phyloP scores from a whole-genome alignment of 768 basidiomycete species.

The Lactifluus pinguis region DNA sequence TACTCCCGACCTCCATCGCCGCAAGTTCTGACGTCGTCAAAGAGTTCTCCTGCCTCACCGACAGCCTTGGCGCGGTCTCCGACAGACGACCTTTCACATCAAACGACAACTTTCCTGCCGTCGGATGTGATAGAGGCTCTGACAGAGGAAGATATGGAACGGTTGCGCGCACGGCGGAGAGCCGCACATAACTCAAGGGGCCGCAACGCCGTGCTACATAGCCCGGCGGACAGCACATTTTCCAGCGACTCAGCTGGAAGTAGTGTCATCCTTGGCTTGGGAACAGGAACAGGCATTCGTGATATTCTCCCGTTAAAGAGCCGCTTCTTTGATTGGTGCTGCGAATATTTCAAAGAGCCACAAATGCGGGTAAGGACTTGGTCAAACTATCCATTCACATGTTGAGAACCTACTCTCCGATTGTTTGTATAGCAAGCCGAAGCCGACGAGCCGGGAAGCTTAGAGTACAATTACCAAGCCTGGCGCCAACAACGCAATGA shows the following conservation, averaged over 20 bases:
- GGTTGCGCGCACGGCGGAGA: conserved; percentile 62
- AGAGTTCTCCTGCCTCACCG: conserved; percentile 22
- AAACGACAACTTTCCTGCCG: conserved; percentile 48
- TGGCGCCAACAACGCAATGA: conserved; percentile 94
- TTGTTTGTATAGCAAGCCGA: conserved; percentile 65
- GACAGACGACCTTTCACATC: conserved; percentile 25
- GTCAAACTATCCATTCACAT: neutral
- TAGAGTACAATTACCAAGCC: conserved; percentile 89
- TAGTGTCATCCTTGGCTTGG: conserved; percentile 65
- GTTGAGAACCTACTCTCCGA: conserved; percentile 13
- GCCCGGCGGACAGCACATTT: conserved; percentile 69
- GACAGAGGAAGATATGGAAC: conserved; percentile 92
- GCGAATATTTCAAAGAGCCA: conserved; percentile 95
- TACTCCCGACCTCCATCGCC: conserved; percentile 52
- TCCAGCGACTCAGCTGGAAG: conserved; percentile 63
- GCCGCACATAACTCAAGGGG: conserved; percentile 33
- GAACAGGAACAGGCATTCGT: conserved; percentile 71
- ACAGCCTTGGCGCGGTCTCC: conserved; percentile 22
- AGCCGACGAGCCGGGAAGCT: conserved; percentile 90
- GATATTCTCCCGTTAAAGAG: conserved; percentile 88
- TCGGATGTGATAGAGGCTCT: conserved; percentile 81
- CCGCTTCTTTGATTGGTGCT: conserved; percentile 90
- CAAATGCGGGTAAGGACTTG: conserved; percentile 81
- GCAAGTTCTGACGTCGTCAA: conserved; percentile 11
- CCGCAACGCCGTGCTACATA: conserved; percentile 35